Percentiles rank a stretch among this genome's conserved stretches.
Conservation (phyloP, 2,329 filamentous ascomycete species). For the Neofusicoccum laricinum region DNA sequence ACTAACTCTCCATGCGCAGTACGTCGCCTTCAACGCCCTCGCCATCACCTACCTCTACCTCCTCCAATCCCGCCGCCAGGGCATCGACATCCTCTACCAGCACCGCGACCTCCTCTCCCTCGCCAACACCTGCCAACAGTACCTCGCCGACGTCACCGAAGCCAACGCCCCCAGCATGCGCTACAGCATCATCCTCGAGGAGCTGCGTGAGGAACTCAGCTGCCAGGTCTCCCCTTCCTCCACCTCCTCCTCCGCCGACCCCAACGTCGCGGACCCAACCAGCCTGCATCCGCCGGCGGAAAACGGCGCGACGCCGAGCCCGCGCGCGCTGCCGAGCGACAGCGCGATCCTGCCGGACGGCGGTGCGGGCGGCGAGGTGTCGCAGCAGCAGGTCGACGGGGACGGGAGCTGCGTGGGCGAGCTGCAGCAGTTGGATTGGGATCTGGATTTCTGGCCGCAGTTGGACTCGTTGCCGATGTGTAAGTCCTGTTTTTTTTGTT, state of each 20-base stretch:
- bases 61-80: constrained; percentile 28
- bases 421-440: constrained; percentile 1
- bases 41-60: constrained; percentile 48
- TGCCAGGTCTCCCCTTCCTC: neutral
- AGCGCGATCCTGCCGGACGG: neutral
- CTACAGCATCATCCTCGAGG: constrained; percentile 9
- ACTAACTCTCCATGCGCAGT: constrained; percentile 27
- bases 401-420: neutral
- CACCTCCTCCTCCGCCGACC: neutral
- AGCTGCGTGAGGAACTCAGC: constrained; percentile 8
- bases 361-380: neutral
- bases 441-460: constrained; percentile 10
- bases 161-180: constrained; percentile 7
- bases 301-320: neutral
- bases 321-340: neutral
- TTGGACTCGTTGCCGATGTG: constrained; percentile 13
- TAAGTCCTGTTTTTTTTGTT: neutral
- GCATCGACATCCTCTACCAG: neutral
- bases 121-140: constrained; percentile 45
- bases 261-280: neutral
- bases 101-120: constrained; percentile 34
- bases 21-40: constrained; percentile 50
- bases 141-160: constrained; percentile 41
- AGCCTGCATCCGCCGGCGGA: neutral
- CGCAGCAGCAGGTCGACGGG: neutral